Evolutionary conservation across 768 basidiomycete genomes (phyloP).

Genomic region (Sarcodon aspratus): DNA sequence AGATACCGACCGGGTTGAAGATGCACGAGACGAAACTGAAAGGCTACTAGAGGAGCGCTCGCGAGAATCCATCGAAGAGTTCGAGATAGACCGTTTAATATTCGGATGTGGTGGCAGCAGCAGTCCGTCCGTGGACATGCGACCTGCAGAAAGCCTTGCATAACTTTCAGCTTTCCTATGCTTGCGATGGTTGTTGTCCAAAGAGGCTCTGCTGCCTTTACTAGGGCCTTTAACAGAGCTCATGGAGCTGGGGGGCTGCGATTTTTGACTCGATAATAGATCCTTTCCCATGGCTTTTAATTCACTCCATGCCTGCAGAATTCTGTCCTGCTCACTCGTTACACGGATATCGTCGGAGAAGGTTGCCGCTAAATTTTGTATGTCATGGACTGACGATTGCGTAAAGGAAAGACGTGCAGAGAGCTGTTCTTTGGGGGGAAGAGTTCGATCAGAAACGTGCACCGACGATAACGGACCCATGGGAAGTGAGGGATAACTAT

Average conservation of each 20-base stretch:
- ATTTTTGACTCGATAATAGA: slow-evolving; percentile 44
- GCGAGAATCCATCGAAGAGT: slow-evolving; percentile 31
- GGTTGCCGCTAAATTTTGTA: slow-evolving; percentile 27
- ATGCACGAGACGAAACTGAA: slow-evolving; percentile 27
- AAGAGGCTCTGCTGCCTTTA: slow-evolving; percentile 43
- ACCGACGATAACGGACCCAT: slow-evolving; percentile 37
- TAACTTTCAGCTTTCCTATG: slow-evolving; percentile 25
- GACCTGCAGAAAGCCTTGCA: slow-evolving; percentile 24
- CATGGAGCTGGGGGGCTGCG: slow-evolving; percentile 52
- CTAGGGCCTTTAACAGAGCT: slow-evolving; percentile 61
- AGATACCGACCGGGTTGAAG: slow-evolving; percentile 55
- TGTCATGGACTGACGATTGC: slow-evolving; percentile 32
- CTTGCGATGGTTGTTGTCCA: slow-evolving; percentile 3
- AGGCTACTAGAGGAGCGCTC: slow-evolving; percentile 48
- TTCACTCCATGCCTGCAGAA: slow-evolving; percentile 73
- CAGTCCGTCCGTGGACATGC: slow-evolving; percentile 23
- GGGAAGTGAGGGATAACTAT: slow-evolving; percentile 65
- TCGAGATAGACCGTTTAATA: slow-evolving; percentile 39
- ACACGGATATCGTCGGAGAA: slow-evolving; percentile 53
- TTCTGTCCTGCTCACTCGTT: slow-evolving; percentile 45
- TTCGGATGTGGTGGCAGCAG: slow-evolving; percentile 35
- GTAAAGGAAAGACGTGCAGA: slow-evolving; percentile 55
- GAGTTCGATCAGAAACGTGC: slow-evolving; percentile 26
- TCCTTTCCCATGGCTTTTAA: slow-evolving; percentile 75
- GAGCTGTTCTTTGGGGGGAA: slow-evolving; percentile 59